Conservation (phyloP, 441 rosid species). For the Erodium moschatum region DNA sequence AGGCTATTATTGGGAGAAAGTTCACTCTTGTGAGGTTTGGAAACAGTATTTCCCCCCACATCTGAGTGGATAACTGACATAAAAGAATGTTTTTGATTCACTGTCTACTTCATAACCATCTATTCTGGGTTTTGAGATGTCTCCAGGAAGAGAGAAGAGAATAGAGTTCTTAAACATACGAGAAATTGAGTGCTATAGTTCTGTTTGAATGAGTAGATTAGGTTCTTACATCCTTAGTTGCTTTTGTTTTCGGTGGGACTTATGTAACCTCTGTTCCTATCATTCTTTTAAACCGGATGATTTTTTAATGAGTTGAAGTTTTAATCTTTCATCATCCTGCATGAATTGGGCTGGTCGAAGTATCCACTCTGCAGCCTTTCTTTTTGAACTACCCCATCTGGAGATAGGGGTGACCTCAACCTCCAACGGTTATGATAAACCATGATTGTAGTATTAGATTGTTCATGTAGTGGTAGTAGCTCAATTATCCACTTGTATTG, state of each 20-base stretch:
- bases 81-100: neutral
- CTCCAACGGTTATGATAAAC: neutral
- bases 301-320: neutral
- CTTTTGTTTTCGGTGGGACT: neutral
- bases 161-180: neutral
- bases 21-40: neutral
- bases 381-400: neutral
- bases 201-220: neutral
- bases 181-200: neutral
- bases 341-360: neutral
- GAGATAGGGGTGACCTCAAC: neutral
- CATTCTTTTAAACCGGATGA: neutral
- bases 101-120: neutral
- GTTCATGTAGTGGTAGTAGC: neutral
- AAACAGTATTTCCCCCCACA: neutral
- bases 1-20: neutral
- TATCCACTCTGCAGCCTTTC: neutral
- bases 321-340: neutral
- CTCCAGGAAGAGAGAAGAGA: neutral
- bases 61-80: neutral
- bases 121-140: neutral
- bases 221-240: neutral
- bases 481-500: neutral
- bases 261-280: neutral
- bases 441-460: neutral